Evolutionary conservation across 352 stramenopile species (phyloP).

Genomic region (Phytophthora lateralis): DNA sequence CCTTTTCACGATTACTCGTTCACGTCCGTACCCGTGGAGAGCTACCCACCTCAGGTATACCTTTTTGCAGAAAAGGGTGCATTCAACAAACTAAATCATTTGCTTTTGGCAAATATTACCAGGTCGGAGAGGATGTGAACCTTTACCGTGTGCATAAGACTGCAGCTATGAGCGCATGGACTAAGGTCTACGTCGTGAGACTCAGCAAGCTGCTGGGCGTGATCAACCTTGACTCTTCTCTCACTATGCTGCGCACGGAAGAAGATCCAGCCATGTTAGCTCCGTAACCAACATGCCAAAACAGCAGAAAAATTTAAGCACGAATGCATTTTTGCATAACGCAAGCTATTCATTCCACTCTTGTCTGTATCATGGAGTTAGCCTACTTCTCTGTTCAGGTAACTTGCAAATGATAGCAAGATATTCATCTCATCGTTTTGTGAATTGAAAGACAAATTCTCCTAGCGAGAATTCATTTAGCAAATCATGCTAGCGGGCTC

Average conservation of each 20-base stretch:
- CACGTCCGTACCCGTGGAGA: slow-evolving; percentile 71
- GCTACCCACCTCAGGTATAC: slow-evolving; percentile 75
- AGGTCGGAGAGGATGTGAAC: slow-evolving; percentile 75
- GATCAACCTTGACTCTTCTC: slow-evolving; percentile 72
- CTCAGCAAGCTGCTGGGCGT: slow-evolving; percentile 72
- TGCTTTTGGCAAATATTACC: not conserved
- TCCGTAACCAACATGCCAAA: slow-evolving; percentile 8
- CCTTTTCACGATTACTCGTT: slow-evolving; percentile 72
- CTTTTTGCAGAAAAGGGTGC: not conserved
- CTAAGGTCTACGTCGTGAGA: slow-evolving; percentile 84
- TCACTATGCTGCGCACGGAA: slow-evolving; percentile 59
- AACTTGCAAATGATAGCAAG: no score
- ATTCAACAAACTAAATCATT: not conserved
- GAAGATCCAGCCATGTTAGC: slow-evolving; percentile 50
- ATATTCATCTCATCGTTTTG: not conserved
- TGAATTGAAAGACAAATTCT: not conserved
- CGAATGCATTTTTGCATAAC: slow-evolving; percentile 3
- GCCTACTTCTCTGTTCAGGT: no score
- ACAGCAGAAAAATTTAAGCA: not conserved
- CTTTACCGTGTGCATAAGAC: slow-evolving; percentile 80
- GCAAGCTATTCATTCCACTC: not conserved
- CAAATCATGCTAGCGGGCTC: slow-evolving; percentile 19
- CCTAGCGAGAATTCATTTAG: slow-evolving; percentile 5
- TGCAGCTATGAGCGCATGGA: slow-evolving; percentile 82
- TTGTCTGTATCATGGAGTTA: not conserved